A percentile compares a stretch with the other conserved stretches of the same genome.
Evolutionary conservation across 2,329 filamentous ascomycete species (phyloP).

Genomic region (Catunica adiposa): DNA sequence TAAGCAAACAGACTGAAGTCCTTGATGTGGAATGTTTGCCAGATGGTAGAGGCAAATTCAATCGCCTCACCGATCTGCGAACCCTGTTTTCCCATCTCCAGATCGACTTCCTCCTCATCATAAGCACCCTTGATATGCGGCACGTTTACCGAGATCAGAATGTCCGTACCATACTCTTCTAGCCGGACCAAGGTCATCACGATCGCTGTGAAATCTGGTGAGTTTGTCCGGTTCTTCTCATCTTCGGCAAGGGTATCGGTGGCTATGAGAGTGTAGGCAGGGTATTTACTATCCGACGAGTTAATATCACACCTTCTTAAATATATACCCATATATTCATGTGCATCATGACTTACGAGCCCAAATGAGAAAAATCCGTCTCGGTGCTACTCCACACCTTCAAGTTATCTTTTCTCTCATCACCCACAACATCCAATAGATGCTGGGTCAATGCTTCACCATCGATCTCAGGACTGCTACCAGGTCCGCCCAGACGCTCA

Average conservation of each 20-base stretch:
- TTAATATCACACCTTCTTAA: neutral
- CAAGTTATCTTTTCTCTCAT: slow-evolving; percentile 41
- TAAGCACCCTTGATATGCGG: slow-evolving; percentile 66
- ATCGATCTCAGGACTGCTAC: slow-evolving; percentile 42
- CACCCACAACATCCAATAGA: slow-evolving; percentile 50
- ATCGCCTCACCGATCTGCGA: slow-evolving; percentile 51
- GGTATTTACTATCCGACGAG: slow-evolving; percentile 23
- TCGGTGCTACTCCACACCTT: slow-evolving; percentile 51
- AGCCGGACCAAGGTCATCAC: slow-evolving; percentile 64
- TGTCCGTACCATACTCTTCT: slow-evolving; percentile 57
- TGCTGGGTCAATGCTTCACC: slow-evolving; percentile 54
- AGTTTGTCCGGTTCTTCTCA: slow-evolving; percentile 17
- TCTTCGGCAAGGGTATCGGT: slow-evolving; percentile 35
- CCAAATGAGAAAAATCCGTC: slow-evolving; percentile 39
- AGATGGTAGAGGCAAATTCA: slow-evolving; percentile 50
- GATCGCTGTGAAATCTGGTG: slow-evolving; percentile 53
- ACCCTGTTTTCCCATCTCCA: slow-evolving; percentile 47
- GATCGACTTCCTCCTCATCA: slow-evolving; percentile 53
- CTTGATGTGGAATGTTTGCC: slow-evolving; percentile 58
- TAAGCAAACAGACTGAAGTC: slow-evolving; percentile 58
- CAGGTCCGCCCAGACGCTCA: slow-evolving; percentile 50
- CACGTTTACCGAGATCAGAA: slow-evolving; percentile 76
- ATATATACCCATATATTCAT: no score
- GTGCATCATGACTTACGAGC: slow-evolving; percentile 27
- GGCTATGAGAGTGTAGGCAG: slow-evolving; percentile 54